Conservation (phyloP, 257 asterid genomes). For the Scutellaria minor region DNA sequence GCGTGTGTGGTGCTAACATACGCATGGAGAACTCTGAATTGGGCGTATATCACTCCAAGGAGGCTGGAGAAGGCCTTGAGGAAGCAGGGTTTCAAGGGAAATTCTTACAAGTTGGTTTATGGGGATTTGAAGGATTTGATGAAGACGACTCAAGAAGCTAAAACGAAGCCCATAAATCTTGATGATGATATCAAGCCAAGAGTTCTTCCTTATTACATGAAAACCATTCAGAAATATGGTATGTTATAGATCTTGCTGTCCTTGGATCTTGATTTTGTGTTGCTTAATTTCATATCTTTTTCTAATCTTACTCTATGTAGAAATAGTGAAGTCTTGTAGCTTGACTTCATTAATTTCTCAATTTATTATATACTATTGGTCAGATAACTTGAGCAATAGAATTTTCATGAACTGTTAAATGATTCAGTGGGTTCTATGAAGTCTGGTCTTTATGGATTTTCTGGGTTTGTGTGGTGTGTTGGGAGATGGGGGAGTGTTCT, state of each 20-base stretch:
- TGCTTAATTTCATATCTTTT: neutral
- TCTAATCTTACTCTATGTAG: neutral
- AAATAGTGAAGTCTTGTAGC: neutral
- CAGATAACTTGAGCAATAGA: no score
- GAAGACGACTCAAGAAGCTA: slow-evolving; percentile 22
- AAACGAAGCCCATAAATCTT: slow-evolving; percentile 42
- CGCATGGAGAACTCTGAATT: slow-evolving; percentile 44
- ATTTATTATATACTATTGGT: no score
- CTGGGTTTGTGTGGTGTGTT: no score
- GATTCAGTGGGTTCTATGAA: no score
- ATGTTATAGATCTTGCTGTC: neutral
- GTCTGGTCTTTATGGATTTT: no score
- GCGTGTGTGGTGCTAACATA: slow-evolving; percentile 14
- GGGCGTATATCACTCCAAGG: slow-evolving; percentile 49
- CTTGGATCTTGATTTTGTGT: no score
- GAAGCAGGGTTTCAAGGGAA: slow-evolving; percentile 52
- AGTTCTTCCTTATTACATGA: slow-evolving; percentile 29
- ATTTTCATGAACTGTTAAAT: no score
- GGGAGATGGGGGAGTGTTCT: no score
- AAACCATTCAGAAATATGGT: slow-evolving; percentile 47
- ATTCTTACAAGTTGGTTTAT: slow-evolving; percentile 38
- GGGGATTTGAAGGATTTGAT: slow-evolving; percentile 51
- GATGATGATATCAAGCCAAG: slow-evolving; percentile 47
- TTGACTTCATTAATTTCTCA: neutral
- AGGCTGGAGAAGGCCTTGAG: slow-evolving; percentile 44